Evolutionary conservation across 352 stramenopile genomes (phyloP).

Genomic region (Pilasporangium apinafurcum): DNA sequence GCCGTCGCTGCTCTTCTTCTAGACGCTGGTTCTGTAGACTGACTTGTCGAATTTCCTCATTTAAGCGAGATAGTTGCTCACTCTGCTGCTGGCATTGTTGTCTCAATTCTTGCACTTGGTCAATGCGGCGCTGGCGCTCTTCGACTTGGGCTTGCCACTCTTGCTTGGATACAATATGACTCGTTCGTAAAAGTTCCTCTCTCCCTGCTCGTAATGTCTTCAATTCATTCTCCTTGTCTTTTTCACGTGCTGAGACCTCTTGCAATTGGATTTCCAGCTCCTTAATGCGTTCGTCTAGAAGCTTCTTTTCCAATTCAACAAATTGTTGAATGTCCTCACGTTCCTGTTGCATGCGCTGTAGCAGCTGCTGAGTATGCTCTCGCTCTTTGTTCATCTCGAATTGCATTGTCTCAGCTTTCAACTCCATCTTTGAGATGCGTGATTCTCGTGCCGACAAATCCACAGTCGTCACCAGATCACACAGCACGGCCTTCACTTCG

Average conservation of each 20-base stretch:
- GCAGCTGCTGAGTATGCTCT: constrained; percentile 7
- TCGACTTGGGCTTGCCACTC: constrained; percentile 12
- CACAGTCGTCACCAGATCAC: constrained; percentile 25
- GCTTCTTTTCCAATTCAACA: constrained; percentile 36
- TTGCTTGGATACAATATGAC: constrained; percentile 11
- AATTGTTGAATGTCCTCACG: constrained; percentile 27
- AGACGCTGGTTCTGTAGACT: constrained; percentile 22
- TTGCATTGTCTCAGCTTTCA: background rate
- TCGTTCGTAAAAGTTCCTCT: constrained; percentile 15
- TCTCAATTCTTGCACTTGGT: constrained; percentile 13
- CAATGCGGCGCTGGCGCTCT: constrained; percentile 14
- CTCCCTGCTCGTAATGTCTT: constrained; percentile 18
- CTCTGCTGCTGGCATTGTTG: constrained; percentile 6
- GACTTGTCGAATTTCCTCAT: constrained; percentile 18
- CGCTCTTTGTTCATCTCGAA: constrained; percentile 5
- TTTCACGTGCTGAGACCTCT: constrained; percentile 27
- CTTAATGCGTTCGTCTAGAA: constrained; percentile 41
- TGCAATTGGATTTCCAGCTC: constrained; percentile 43
- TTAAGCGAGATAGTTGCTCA: constrained; percentile 7
- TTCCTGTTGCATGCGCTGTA: constrained; percentile 8
- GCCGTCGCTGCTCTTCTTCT: constrained; percentile 8
- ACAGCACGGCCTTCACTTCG: constrained; percentile 25
- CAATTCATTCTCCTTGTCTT: constrained; percentile 38
- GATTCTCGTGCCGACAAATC: constrained; percentile 11
- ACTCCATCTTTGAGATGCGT: background rate